A percentile compares a stretch with the other conserved stretches of the same genome.
These are phyloP conservation scores for Aureobasidium pullulans DNA, from an alignment of 2,329 filamentous ascomycete genomes.

Conservation along the genomic window DNA sequence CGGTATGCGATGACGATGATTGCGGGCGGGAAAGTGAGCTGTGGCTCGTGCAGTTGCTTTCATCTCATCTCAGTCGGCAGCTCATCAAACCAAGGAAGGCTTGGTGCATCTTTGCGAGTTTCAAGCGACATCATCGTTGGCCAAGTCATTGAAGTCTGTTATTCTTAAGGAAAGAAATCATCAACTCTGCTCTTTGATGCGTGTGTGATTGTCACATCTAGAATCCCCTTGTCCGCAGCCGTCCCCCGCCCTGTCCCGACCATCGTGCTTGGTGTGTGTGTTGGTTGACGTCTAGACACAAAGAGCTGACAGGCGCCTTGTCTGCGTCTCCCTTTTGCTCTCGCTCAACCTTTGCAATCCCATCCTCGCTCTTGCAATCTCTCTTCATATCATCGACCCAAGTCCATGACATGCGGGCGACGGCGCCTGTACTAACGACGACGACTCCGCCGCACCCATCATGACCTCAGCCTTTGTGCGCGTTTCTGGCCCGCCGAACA, in stretches of 20 bases:
- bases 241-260: neutral
- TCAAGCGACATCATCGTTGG: slow-evolving; percentile 4
- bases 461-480: slow-evolving; percentile 69
- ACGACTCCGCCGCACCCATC: slow-evolving; percentile 18
- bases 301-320: neutral
- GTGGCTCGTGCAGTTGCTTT: slow-evolving; percentile 7
- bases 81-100: slow-evolving; percentile 7
- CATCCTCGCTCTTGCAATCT: neutral
- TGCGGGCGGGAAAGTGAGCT: neutral
- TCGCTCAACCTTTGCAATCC: neutral
- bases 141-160: neutral
- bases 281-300: slow-evolving; percentile 1
- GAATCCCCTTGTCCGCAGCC: neutral
- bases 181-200: neutral
- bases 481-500: slow-evolving; percentile 95
- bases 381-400: neutral
- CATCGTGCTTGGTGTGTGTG: neutral
- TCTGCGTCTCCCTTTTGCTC: neutral
- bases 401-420: slow-evolving; percentile 9
- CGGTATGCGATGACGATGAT: neutral
- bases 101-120: neutral
- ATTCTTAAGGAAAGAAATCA: neutral
- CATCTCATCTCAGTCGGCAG: neutral
- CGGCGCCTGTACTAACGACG: slow-evolving; percentile 1
- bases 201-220: neutral